Conservation (phyloP, 805 yeast genomes). For the Lachancea quebecensis region DNA sequence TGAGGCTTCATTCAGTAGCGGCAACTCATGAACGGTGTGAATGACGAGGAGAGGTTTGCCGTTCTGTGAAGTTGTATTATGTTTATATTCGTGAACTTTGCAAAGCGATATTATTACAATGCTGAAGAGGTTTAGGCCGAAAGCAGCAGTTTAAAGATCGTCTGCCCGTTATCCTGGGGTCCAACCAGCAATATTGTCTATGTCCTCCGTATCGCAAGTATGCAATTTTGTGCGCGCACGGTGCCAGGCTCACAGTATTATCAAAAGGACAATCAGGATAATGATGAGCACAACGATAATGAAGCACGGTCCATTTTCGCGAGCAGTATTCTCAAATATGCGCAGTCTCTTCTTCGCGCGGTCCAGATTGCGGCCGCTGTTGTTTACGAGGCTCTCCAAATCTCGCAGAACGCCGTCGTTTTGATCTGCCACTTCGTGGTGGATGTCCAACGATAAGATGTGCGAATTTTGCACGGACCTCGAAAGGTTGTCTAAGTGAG, state of each 20-base stretch:
- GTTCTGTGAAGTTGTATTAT: too few relatives aligned
- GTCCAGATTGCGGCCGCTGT: constrained; percentile 35
- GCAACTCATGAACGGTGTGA: too few relatives aligned
- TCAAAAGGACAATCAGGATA: constrained; percentile 38
- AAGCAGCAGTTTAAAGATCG: too few relatives aligned
- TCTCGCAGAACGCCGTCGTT: constrained; percentile 41
- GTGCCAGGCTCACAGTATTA: constrained; percentile 20
- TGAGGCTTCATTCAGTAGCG: too few relatives aligned
- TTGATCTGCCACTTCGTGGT: constrained; percentile 43
- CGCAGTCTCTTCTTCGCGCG: constrained; percentile 38
- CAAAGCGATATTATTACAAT: too few relatives aligned
- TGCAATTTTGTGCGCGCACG: too few relatives aligned
- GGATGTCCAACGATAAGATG: constrained; percentile 40
- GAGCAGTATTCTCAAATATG: constrained; percentile 36
- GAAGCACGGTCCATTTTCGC: constrained; percentile 45
- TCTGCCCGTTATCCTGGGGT: too few relatives aligned
- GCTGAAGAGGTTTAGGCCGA: too few relatives aligned
- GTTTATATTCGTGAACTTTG: too few relatives aligned
- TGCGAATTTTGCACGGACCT: constrained; percentile 39
- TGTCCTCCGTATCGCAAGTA: too few relatives aligned
- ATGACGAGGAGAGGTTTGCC: too few relatives aligned
- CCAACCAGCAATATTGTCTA: too few relatives aligned
- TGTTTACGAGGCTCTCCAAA: constrained; percentile 41
- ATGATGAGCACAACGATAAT: constrained; percentile 39
- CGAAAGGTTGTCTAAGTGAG: constrained; percentile 35